These are phyloP conservation scores for Termitomyces titanicus DNA, from an alignment of 768 basidiomycete species.

Conservation along the genomic window DNA sequence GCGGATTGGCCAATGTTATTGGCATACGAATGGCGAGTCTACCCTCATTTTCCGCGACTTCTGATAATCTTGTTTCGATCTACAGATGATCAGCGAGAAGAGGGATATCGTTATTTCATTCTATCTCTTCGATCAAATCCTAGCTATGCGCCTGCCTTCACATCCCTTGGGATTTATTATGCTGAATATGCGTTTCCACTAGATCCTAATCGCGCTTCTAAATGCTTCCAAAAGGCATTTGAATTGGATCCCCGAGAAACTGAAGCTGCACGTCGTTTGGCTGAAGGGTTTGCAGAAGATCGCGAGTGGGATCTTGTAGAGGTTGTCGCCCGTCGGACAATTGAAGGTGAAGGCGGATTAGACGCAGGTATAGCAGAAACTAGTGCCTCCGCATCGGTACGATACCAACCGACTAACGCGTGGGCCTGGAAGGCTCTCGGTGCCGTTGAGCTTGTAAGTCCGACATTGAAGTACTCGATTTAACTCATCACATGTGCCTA, in stretches of 20 bases:
- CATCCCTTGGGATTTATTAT: slow-evolving; percentile 91
- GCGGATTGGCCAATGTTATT: slow-evolving; percentile 76
- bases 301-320: slow-evolving; percentile 96
- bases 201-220: slow-evolving; percentile 82
- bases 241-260: slow-evolving; percentile 90
- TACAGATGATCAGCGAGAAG: slow-evolving; percentile 48
- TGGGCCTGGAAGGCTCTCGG: slow-evolving; percentile 99
- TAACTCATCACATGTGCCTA: slow-evolving; percentile 22
- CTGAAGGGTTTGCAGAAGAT: slow-evolving; percentile 88
- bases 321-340: slow-evolving; percentile 87
- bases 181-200: slow-evolving; percentile 62
- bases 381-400: slow-evolving; percentile 28
- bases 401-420: slow-evolving; percentile 72
- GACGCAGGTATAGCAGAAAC: slow-evolving; percentile 47
- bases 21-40: slow-evolving; percentile 65
- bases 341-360: slow-evolving; percentile 88
- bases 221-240: slow-evolving; percentile 98
- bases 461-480: background rate
- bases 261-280: slow-evolving; percentile 79
- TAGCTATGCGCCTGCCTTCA: slow-evolving; percentile 87
- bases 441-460: slow-evolving; percentile 81
- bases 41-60: background rate
- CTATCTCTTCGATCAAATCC: slow-evolving; percentile 70
- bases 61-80: slow-evolving; percentile 1
- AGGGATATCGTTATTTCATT: slow-evolving; percentile 79